Base-by-base conservation (phyloP, 345 rosid species). In the Pugionium cornutum region DNA sequence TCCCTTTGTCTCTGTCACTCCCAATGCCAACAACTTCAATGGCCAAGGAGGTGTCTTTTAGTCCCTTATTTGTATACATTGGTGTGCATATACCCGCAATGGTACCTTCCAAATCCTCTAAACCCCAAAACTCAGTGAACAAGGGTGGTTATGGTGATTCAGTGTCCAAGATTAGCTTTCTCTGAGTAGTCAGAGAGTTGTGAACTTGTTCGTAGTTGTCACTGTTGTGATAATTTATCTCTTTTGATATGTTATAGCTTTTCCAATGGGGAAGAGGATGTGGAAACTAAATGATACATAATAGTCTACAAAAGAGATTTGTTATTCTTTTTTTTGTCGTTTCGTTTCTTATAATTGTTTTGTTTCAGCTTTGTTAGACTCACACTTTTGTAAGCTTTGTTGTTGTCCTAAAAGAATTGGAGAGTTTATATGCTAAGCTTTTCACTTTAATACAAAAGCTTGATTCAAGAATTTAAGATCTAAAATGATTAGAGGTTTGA, bases 21-120 rank as follows among this genome's bases (percentile, higher is more conserved):
- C 86, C 2, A 77, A 53, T 50, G 69, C 90, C 44, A 64, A 84
- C 48, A 62, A 86, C 48, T 58, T 86, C 7, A 82, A 77, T 4
- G 87, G 86, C 65, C 86, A 88, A 75, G 89, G 97, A 39, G 92
- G 96, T 54, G 54, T 84, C 84, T 58, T 66, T 66, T 65, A 73
- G 76, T 28, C 60, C n/a, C 27, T 58, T 57, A 57, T 57, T 64
- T 64, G 11, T 72, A 70, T 48, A 70, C 64, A 8, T 71, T 2
- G 63, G 75, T 63, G 69, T 71, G 75, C 70, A 63, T 56, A 71
- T 55, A 64, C 33, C 2, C 10, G 30, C 66, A 52, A 68, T 39
- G 53, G 52, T 36, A 59, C 50, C 41, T 50, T 57, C 64, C 40
- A 47, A 67, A 47, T 29, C 62, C 4, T 43, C 42, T 43, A 6